These are phyloP conservation scores for Drechslera avenae DNA, from an alignment of 2,329 filamentous ascomycete species.

Conservation along the genomic window DNA sequence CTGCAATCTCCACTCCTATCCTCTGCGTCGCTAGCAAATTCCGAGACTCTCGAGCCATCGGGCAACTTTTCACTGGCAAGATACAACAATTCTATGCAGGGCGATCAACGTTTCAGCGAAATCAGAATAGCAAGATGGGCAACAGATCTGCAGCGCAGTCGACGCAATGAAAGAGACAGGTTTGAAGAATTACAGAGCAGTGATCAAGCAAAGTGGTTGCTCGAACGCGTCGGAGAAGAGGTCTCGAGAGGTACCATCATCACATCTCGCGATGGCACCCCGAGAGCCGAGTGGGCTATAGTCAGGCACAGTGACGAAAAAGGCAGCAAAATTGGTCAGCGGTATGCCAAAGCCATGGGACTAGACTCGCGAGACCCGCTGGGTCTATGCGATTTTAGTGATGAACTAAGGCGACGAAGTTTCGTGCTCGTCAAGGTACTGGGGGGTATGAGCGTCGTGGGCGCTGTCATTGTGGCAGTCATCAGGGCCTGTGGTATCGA, in stretches of 20 bases:
- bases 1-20: constrained; percentile 45
- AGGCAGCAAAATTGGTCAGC: constrained; percentile 29
- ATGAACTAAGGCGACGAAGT: constrained; percentile 67
- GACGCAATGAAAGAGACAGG: constrained; percentile 72
- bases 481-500: constrained; percentile 46
- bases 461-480: constrained; percentile 66
- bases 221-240: constrained; percentile 70
- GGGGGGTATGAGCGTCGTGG: constrained; percentile 74
- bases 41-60: constrained; percentile 32
- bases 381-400: constrained; percentile 72
- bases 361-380: constrained; percentile 74
- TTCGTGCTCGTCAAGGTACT: constrained; percentile 74
- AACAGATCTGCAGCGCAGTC: constrained; percentile 74
- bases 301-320: constrained; percentile 31
- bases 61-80: constrained; percentile 50
- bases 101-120: constrained; percentile 66
- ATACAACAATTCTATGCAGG: constrained; percentile 58
- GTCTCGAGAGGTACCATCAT: constrained; percentile 51
- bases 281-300: constrained; percentile 44
- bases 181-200: constrained; percentile 66
- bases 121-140: constrained; percentile 84
- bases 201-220: constrained; percentile 71
- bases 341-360: constrained; percentile 32
- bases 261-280: constrained; percentile 30
- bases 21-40: constrained; percentile 41